These are phyloP conservation scores for Verticillium nubilum DNA, from an alignment of 2,329 filamentous ascomycete genomes.

Conservation along the genomic window DNA sequence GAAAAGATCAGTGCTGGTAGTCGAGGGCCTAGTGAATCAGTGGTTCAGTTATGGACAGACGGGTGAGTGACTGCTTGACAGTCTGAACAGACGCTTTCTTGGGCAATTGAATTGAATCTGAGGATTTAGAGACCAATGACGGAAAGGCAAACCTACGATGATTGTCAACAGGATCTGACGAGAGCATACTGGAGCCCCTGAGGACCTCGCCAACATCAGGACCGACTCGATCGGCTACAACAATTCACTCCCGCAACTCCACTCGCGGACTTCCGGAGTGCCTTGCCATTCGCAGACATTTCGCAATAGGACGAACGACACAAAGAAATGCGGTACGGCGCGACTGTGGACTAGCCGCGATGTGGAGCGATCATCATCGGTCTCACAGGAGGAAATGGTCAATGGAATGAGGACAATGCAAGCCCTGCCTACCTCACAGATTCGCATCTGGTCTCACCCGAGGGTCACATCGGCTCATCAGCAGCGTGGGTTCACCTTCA, in stretches of 20 bases:
- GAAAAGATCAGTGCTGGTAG: not conserved
- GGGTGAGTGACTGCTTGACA: not conserved
- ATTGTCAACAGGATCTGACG: not conserved
- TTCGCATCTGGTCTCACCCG: not conserved
- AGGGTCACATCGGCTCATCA: not conserved
- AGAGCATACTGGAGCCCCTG: not conserved
- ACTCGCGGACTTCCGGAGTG: not conserved
- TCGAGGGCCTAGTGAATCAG: not conserved
- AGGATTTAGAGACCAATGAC: too few species aligned
- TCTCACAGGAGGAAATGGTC: not conserved
- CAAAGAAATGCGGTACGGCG: not conserved
- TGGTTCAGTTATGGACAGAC: not conserved
- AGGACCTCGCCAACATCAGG: not conserved
- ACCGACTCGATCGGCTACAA: not conserved
- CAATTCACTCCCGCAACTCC: not conserved
- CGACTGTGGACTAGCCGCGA: not conserved
- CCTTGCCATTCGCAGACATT: not conserved
- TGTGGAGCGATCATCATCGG: not conserved
- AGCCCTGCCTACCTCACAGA: not conserved
- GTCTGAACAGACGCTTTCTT: not conserved
- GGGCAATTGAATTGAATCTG: too few species aligned
- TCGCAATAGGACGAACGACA: not conserved
- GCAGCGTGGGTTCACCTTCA: not conserved
- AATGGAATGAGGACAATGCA: not conserved
- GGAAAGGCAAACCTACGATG: too few species aligned